Conservation (phyloP, 192 early-diverging fungal genomes). For the Hyaloraphidium curvatum region DNA sequence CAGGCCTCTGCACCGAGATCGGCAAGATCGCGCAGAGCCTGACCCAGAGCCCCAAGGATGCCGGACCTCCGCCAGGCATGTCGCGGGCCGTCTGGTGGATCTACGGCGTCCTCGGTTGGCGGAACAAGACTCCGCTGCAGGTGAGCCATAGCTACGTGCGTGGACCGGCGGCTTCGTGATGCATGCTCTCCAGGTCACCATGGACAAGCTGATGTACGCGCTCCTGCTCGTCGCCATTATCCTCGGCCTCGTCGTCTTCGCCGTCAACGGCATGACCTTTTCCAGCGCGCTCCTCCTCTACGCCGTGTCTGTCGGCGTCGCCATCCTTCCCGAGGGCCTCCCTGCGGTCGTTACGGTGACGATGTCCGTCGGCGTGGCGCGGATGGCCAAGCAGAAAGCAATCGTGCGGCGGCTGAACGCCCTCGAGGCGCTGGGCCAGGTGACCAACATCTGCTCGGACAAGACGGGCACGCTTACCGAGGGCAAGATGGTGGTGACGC, state of each 20-base stretch:
- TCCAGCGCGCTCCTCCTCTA: conserved; percentile 1
- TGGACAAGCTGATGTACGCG: conserved; percentile 6
- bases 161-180: conserved; percentile 22
- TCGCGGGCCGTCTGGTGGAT: conserved; percentile 42
- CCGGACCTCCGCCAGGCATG: conserved; percentile 23
- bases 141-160: neutral
- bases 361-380: conserved; percentile 2
- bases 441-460: conserved; percentile 54
- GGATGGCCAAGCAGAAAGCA: conserved; percentile 25
- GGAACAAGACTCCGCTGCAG: conserved; percentile 8
- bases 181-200: conserved; percentile 13
- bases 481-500: conserved; percentile 48
- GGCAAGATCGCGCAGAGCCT: conserved; percentile 47
- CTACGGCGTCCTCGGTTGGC: conserved; percentile 45
- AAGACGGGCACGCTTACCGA: conserved; percentile 88
- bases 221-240: conserved; percentile 4
- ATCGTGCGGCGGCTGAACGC: conserved; percentile 65
- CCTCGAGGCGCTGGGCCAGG: conserved; percentile 72
- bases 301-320: conserved; percentile 10
- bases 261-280: neutral
- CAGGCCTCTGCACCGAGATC: conserved; percentile 55
- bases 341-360: conserved; percentile 5
- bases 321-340: conserved; percentile 8
- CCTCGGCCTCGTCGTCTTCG: conserved; percentile 5
- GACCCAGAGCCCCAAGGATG: conserved; percentile 11